Conservation (phyloP, 306 rosid genomes). For the Oemleria cerasiformis region DNA sequence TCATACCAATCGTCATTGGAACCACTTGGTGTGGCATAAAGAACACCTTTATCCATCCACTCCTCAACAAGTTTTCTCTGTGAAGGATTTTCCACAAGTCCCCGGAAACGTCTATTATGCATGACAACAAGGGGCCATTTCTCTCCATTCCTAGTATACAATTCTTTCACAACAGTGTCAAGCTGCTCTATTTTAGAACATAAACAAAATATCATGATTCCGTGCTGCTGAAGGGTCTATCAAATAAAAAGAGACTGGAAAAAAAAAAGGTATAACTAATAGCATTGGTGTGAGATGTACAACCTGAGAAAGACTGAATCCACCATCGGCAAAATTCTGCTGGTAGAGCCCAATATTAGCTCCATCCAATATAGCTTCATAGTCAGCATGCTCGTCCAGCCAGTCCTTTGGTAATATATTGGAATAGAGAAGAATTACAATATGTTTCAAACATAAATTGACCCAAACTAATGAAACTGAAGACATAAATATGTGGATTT, state of each 20-base stretch:
- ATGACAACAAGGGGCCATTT: conserved; percentile 85
- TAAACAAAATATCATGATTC: conserved; percentile 24
- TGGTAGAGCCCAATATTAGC: conserved; percentile 92
- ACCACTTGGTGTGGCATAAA: conserved; percentile 81
- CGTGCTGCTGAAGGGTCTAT: neutral
- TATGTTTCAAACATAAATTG: neutral
- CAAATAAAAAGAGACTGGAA: neutral
- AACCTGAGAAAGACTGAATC: conserved; percentile 86
- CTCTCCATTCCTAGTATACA: conserved; percentile 45
- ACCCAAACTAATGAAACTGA: neutral
- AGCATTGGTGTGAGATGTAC: conserved; percentile 19
- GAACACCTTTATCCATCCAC: conserved; percentile 70
- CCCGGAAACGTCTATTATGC: conserved; percentile 66
- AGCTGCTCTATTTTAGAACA: conserved; percentile 57
- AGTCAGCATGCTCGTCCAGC: conserved; percentile 54
- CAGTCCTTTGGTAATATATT: conserved; percentile 47
- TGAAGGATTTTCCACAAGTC: conserved; percentile 65
- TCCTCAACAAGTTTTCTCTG: conserved; percentile 57
- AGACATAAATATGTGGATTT: neutral
- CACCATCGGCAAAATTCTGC: conserved; percentile 92
- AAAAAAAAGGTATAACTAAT: neutral
- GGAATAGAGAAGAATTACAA: neutral
- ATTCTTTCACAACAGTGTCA: conserved; percentile 73
- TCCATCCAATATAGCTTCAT: conserved; percentile 80
- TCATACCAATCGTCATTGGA: conserved; percentile 94